A percentile compares a stretch with the other conserved stretches of the same genome.
phyloP scores from a whole-genome alignment of 2,329 filamentous ascomycete species.

The Fusarium sp. region DNA sequence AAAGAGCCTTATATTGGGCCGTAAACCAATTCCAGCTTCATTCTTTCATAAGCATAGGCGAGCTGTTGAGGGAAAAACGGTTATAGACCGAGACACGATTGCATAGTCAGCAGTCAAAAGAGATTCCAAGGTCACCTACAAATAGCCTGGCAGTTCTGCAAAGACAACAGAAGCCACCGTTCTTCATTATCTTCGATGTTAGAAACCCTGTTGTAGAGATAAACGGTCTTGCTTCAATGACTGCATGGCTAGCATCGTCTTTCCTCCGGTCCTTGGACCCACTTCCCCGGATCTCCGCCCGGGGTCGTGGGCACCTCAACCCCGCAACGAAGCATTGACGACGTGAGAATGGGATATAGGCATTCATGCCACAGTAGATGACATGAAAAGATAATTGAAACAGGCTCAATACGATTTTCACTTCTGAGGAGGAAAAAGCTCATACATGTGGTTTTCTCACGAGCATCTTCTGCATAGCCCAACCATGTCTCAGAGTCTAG shows the following conservation, averaged over 20 bases:
- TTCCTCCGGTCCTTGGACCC: not conserved
- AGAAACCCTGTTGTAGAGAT: not conserved
- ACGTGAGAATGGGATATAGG: not conserved
- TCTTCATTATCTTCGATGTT: not conserved
- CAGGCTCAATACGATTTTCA: not conserved
- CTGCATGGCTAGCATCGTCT: not conserved
- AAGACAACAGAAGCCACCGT: not conserved
- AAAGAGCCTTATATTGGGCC: not conserved
- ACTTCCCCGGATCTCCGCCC: slow-evolving; percentile 5
- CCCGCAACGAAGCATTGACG: not conserved
- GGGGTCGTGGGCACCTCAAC: slow-evolving; percentile 17
- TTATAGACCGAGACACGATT: not conserved
- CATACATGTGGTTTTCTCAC: not conserved
- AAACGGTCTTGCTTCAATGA: not conserved
- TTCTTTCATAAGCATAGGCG: not conserved
- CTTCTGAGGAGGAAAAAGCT: not conserved
- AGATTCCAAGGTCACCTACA: not conserved
- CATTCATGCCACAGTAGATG: not conserved
- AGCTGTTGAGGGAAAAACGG: not conserved
- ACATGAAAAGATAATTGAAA: not conserved
- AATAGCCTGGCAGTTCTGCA: not conserved
- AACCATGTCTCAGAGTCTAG: not conserved
- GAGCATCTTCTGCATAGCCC: not conserved
- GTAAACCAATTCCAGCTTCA: not conserved
- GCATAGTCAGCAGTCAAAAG: not conserved